Evolutionary conservation across 2,329 filamentous ascomycete genomes (phyloP).

Genomic region (Orbilia brochopaga): DNA sequence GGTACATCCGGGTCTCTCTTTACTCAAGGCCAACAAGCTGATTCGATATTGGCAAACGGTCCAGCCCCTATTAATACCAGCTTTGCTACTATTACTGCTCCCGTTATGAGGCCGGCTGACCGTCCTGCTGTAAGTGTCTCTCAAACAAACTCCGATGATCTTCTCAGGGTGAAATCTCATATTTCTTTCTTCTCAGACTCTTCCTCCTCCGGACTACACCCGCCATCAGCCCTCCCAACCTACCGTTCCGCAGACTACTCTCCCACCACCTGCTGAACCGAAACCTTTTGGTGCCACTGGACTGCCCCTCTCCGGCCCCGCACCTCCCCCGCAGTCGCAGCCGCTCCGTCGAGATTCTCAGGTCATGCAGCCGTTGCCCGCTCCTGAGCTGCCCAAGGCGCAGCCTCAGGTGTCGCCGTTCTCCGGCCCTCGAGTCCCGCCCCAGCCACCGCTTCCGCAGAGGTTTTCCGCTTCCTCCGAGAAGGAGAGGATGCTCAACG

Average conservation of each 20-base stretch:
- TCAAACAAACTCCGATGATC: not conserved
- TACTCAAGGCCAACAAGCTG: conserved; percentile 49
- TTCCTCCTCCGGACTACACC: conserved; percentile 39
- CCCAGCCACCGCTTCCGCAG: conserved; percentile 57
- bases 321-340: conserved; percentile 54
- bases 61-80: conserved; percentile 49
- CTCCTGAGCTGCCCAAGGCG: conserved; percentile 55
- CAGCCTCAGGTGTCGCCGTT: conserved; percentile 63
- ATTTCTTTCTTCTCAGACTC: conserved; percentile 18
- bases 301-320: conserved; percentile 50
- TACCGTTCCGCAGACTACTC: conserved; percentile 23
- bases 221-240: conserved; percentile 27
- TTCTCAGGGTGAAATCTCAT: conserved; percentile 3
- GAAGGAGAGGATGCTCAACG: conserved; percentile 87
- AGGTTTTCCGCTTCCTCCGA: conserved; percentile 65
- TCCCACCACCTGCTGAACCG: conserved; percentile 33
- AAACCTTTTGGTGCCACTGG: conserved; percentile 42
- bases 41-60: conserved; percentile 51
- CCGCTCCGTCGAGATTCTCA: conserved; percentile 33
- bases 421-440: conserved; percentile 67
- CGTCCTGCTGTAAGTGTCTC: conserved; percentile 41
- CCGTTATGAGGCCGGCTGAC: conserved; percentile 30
- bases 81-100: conserved; percentile 41
- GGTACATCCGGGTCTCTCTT: conserved; percentile 46
- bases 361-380: conserved; percentile 54